Conservation (phyloP, 1,284 basidiomycete species). For the Coniferiporia weirii region DNA sequence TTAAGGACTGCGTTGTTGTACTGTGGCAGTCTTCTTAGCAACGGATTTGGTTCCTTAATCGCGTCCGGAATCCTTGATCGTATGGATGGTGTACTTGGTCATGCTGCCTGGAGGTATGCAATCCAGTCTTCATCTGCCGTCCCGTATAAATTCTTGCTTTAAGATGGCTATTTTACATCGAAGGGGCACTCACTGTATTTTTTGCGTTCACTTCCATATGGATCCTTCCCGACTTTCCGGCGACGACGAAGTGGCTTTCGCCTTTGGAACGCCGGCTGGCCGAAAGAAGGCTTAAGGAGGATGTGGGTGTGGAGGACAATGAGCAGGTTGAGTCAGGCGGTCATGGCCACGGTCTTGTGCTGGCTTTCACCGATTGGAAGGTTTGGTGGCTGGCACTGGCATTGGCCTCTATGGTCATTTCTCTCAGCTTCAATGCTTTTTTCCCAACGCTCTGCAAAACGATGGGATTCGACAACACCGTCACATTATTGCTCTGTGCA, state of each 20-base stretch:
- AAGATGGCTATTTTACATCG: conserved; percentile 74
- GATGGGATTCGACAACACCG: conserved; percentile 58
- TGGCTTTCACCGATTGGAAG: conserved; percentile 67
- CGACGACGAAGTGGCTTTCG: conserved; percentile 53
- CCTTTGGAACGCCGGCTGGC: conserved; percentile 62
- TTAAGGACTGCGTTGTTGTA: conserved; percentile 69
- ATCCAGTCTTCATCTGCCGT: background rate
- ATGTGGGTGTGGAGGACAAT: conserved; percentile 46
- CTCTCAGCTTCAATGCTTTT: conserved; percentile 70
- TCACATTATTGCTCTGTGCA: conserved; percentile 69
- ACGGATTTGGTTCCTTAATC: conserved; percentile 80
- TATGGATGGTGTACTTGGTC: conserved; percentile 68
- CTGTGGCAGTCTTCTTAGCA: conserved; percentile 70
- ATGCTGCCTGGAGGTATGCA: conserved; percentile 68
- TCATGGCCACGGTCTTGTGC: conserved; percentile 41
- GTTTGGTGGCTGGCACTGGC: conserved; percentile 68
- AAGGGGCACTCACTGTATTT: conserved; percentile 62
- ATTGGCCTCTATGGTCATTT: conserved; percentile 48
- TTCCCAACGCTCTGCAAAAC: conserved; percentile 68
- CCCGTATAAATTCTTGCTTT: conserved; percentile 12
- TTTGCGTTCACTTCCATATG: conserved; percentile 58
- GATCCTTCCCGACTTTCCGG: conserved; percentile 75
- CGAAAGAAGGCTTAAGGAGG: conserved; percentile 66
- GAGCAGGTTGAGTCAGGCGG: conserved; percentile 21
- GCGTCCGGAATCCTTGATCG: conserved; percentile 65